Percentiles rank a stretch among this genome's conserved stretches.
phyloP scores from a whole-genome alignment of 805 yeast species.

The Yamadazyma scolyti region DNA sequence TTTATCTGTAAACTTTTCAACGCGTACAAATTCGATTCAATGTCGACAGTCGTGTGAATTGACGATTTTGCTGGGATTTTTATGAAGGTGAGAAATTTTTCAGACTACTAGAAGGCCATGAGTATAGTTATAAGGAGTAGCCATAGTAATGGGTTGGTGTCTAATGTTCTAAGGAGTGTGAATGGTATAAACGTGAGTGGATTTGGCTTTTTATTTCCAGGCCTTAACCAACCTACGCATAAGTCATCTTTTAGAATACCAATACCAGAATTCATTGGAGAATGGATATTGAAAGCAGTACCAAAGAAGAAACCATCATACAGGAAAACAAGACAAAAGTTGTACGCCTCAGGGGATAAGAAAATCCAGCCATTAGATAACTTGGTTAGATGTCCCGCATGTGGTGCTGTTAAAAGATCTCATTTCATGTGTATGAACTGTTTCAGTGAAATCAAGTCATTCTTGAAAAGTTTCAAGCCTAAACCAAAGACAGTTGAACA shows the following conservation, averaged over 20 bases:
- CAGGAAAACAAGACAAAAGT: conserved; percentile 77
- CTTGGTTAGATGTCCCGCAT: conserved; percentile 88
- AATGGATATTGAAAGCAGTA: conserved; percentile 73
- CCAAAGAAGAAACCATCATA: conserved; percentile 94
- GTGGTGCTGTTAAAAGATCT: conserved; percentile 88
- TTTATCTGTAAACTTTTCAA: conserved; percentile 3
- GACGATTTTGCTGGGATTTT: too few relatives aligned
- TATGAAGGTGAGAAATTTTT: too few relatives aligned
- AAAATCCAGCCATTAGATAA: conserved; percentile 73
- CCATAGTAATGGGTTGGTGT: too few relatives aligned
- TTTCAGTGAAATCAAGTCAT: conserved; percentile 70
- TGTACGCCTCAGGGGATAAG: conserved; percentile 78
- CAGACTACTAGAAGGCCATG: too few relatives aligned
- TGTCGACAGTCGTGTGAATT: too few relatives aligned
- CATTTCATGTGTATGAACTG: conserved; percentile 93
- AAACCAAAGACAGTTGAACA: conserved; percentile 8
- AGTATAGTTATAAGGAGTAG: too few relatives aligned
- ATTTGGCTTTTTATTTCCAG: conserved; percentile 6
- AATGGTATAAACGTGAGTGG: neutral
- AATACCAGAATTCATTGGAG: conserved; percentile 32
- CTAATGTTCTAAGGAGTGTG: too few relatives aligned
- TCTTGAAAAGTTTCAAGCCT: conserved; percentile 57
- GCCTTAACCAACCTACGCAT: neutral
- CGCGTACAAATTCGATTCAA: conserved; percentile 4
- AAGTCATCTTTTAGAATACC: conserved; percentile 2